phyloP scores from a whole-genome alignment of 2,329 filamentous ascomycete species.

The Neofusicoccum kwambonambiense region DNA sequence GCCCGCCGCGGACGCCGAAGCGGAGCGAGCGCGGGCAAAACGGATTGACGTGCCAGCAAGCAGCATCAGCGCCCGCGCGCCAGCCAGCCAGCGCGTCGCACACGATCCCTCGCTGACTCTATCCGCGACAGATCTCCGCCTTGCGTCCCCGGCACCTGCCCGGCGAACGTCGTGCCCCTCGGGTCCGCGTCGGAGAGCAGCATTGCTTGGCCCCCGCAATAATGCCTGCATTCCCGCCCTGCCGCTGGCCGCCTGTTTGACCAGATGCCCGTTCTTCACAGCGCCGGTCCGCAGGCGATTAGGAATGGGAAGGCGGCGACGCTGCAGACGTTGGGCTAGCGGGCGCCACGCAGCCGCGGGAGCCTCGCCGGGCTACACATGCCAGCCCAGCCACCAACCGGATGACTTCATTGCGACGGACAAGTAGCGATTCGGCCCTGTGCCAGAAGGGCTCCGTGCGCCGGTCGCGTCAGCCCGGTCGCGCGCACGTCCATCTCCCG shows the following conservation, averaged over 20 bases:
- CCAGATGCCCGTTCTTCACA: not conserved
- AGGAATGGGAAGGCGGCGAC: not conserved
- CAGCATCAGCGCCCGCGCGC: not conserved
- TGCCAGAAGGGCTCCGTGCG: constrained; percentile 6
- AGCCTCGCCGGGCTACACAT: not conserved
- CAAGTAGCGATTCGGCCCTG: not conserved
- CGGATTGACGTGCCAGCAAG: too few relatives aligned
- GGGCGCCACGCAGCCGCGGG: not conserved
- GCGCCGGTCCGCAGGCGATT: not conserved
- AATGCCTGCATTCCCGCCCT: constrained; percentile 6
- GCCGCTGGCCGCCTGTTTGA: not conserved
- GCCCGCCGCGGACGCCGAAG: constrained; percentile 1
- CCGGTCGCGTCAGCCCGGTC: not conserved
- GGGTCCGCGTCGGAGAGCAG: constrained; percentile 10
- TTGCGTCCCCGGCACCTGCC: constrained; percentile 6
- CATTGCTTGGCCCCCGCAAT: constrained; percentile 6
- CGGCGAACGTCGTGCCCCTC: not conserved
- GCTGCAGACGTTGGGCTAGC: not conserved
- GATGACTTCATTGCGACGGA: not conserved
- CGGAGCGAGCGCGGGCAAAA: not conserved
- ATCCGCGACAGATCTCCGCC: constrained; percentile 13
- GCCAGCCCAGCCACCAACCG: constrained; percentile 4
- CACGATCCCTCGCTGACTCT: constrained; percentile 10
- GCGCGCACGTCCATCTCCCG: not conserved
- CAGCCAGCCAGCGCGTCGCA: not conserved